These are phyloP conservation scores for Russula abietina DNA, from an alignment of 768 basidiomycete genomes.

Conservation along the genomic window DNA sequence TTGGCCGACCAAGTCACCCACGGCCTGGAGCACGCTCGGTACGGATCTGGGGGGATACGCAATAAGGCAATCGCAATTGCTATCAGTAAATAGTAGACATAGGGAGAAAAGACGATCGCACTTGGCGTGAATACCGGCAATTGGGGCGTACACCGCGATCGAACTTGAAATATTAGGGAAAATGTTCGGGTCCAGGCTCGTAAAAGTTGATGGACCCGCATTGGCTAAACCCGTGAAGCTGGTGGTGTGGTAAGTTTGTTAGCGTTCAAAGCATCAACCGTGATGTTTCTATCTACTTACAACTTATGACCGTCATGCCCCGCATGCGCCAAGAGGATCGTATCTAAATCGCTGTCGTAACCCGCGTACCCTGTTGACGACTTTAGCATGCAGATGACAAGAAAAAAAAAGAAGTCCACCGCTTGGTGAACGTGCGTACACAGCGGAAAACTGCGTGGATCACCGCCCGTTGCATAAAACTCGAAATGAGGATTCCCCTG, in stretches of 20 bases:
- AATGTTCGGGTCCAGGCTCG: neutral
- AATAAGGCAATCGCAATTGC: neutral
- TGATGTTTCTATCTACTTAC: neutral
- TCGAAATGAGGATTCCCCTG: neutral
- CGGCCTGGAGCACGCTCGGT: constrained; percentile 35
- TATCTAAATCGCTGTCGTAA: constrained; percentile 43
- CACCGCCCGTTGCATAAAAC: neutral
- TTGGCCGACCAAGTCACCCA: constrained; percentile 34
- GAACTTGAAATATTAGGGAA: constrained; percentile 24
- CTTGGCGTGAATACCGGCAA: constrained; percentile 42
- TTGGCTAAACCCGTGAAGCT: neutral
- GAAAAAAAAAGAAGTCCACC: neutral
- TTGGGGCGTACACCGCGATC: constrained; percentile 47
- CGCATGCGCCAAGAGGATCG: constrained; percentile 52
- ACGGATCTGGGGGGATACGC: constrained; percentile 33
- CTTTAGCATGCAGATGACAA: neutral
- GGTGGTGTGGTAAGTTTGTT: neutral
- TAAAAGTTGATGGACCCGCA: neutral
- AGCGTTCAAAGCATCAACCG: neutral
- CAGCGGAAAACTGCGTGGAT: neutral
- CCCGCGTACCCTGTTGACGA: constrained; percentile 35
- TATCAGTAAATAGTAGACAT: neutral
- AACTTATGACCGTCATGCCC: constrained; percentile 39
- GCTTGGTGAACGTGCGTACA: neutral
- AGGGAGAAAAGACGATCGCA: neutral